Conservation (phyloP, 305 asterid genomes). For the Andrographis paniculata region DNA sequence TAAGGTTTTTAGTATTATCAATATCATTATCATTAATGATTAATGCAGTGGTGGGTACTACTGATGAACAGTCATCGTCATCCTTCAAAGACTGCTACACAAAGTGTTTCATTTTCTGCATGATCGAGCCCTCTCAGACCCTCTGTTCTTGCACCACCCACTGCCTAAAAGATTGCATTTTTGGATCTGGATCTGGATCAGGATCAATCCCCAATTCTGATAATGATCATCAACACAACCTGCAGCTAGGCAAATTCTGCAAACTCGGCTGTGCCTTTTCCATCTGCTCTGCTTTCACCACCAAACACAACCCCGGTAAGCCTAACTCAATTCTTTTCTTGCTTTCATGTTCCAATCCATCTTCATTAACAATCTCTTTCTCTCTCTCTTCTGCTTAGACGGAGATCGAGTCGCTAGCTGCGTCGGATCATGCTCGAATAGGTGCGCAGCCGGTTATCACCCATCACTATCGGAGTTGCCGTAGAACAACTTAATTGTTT, state of each 20-base stretch:
- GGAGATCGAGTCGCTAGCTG: constrained; percentile 68
- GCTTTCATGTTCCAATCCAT: not conserved
- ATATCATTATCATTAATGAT: too few relatives aligned
- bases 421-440: constrained; percentile 79
- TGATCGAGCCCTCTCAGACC: constrained; percentile 73
- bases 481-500: too few relatives aligned
- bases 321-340: too few relatives aligned
- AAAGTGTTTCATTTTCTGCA: constrained; percentile 74
- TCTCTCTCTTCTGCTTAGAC: too few relatives aligned
- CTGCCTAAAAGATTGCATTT: constrained; percentile 85
- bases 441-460: too few relatives aligned
- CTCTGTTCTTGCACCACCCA: constrained; percentile 81
- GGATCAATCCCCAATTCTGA: constrained; percentile 18
- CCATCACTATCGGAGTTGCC: too few relatives aligned
- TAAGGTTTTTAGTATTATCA: too few relatives aligned
- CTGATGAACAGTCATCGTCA: constrained; percentile 27
- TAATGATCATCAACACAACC: constrained; percentile 24
- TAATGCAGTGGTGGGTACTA: not conserved
- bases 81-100: constrained; percentile 83
- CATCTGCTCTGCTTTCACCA: constrained; percentile 59
- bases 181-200: too few relatives aligned
- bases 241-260: constrained; percentile 60
- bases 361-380: not conserved
- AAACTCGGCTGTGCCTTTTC: constrained; percentile 86
- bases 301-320: constrained; percentile 61